Evolutionary conservation across 129 eudicot genomes (phyloP), one percentile per base, ranked within the genome.

Genomic region (Flaveria robusta): DNA sequence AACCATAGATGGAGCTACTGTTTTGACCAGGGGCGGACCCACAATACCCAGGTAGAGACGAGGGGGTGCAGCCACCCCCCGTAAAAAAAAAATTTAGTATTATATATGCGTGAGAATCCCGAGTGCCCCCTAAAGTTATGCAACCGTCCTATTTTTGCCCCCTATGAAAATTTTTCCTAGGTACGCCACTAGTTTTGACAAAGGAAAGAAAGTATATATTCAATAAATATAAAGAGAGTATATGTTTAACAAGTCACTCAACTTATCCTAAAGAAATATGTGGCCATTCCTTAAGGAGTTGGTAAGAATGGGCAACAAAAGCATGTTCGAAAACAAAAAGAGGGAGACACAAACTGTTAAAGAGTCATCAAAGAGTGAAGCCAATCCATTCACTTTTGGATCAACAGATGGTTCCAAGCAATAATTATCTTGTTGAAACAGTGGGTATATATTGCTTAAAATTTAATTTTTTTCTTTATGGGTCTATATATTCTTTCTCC

Each of bases 241-340:
- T 31, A 31, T 31, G 37, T 31, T 31, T 31, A 31, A 31, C 37
- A 31, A 31, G 37, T 31, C 37, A 31, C 37, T 31, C 37, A 79
- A 50, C 67, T 23, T 26, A 72, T 49, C 55, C 12, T 45, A 79
- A 51, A 65, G 68, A 63, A 42, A 77, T 52, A 19, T 63, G 34
- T 51, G 51, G 46, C 51, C 47, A 72, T 72, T 72, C 60, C 79
- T 66, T 80, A 27, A 23, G 79, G 70, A 80, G 79, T 74, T 67
- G 79, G 84, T 80, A 79, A 74, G 64, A 74, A 66, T 66, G 70
- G 65, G 66, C 45, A 66, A 74, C 74, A 54, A 74, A 66, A 74
- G 84, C 79, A 80, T 80, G 75, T 74, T 74, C 74, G 16, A 80
- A 80, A 73, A 74, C 84, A 74, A 66, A 79, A 80, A 74, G 83